Evolutionary conservation across 208 protist species (phyloP).

Genomic region (Polymyxa betae): DNA sequence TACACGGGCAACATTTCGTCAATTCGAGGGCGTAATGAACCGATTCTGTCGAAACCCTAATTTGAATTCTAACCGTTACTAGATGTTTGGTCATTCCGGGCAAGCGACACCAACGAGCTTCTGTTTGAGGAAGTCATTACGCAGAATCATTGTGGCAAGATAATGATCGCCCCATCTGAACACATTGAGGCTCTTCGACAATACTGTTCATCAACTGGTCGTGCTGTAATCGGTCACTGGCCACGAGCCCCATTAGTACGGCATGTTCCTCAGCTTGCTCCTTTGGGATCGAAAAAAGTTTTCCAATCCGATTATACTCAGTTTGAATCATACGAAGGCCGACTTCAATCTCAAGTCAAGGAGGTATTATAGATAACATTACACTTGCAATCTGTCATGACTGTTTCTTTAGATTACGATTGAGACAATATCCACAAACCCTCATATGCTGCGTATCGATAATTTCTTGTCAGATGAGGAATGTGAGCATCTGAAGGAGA

Average conservation of each 20-base stretch:
- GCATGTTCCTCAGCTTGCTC: background rate
- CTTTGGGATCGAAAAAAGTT: background rate
- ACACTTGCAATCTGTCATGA: background rate
- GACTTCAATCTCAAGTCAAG: background rate
- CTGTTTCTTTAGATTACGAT: background rate
- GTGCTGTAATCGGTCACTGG: conserved; percentile 19
- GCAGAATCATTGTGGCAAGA: conserved; percentile 24
- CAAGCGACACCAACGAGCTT: background rate
- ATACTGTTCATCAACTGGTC: conserved; percentile 4
- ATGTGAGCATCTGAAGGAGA: conserved; percentile 24
- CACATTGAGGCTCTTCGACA: conserved; percentile 47
- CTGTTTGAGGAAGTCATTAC: conserved; percentile 37
- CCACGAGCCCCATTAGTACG: conserved; percentile 37
- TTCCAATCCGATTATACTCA: background rate
- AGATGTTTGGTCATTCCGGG: conserved; percentile 44
- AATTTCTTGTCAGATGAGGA: conserved; percentile 46
- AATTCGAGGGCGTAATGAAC: conserved; percentile 18
- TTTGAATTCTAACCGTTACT: background rate
- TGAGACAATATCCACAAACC: conserved; percentile 8
- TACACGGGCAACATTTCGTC: conserved; percentile 48
- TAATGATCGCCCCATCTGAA: conserved; percentile 7
- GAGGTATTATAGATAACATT: background rate
- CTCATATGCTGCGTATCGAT: conserved; percentile 10
- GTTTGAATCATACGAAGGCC: conserved; percentile 36
- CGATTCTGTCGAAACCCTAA: background rate